Percentiles rank a stretch among this genome's conserved stretches.
phyloP scores from a whole-genome alignment of 2,329 filamentous ascomycete species.

The Cercospora berteroae region DNA sequence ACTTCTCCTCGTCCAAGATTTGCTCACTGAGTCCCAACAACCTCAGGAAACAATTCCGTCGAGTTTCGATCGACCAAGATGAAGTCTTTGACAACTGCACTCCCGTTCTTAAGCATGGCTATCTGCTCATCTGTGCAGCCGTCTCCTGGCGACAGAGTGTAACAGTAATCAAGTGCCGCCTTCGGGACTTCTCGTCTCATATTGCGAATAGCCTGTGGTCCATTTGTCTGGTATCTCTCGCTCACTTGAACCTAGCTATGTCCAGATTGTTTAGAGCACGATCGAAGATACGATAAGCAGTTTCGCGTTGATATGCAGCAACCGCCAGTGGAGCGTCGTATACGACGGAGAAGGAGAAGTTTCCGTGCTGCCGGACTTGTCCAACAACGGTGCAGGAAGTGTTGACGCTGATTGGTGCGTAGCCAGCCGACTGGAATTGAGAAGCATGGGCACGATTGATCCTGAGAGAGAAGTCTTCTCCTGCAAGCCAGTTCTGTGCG shows the following conservation, averaged over 20 bases:
- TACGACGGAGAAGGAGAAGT: slow-evolving; percentile 27
- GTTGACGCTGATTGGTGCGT: slow-evolving; percentile 32
- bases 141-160: not conserved
- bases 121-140: not conserved
- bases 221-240: not conserved
- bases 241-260: not conserved
- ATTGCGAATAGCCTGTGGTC: not conserved
- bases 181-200: not conserved
- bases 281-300: not conserved
- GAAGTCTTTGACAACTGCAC: not conserved
- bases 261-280: not conserved
- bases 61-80: not conserved
- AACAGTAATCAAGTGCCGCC: not conserved
- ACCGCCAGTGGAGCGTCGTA: not conserved
- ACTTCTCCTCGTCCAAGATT: no score
- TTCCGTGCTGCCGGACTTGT: slow-evolving; percentile 32
- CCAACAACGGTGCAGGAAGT: slow-evolving; percentile 24
- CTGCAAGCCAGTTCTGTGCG: slow-evolving; percentile 54
- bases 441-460: slow-evolving; percentile 44
- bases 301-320: not conserved
- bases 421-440: slow-evolving; percentile 50
- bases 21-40: not conserved
- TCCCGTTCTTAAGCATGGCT: not conserved
- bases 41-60: not conserved
- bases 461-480: slow-evolving; percentile 51